Evolutionary conservation across 2,329 filamentous ascomycete species (phyloP).

Genomic region (Penicillium expansum): DNA sequence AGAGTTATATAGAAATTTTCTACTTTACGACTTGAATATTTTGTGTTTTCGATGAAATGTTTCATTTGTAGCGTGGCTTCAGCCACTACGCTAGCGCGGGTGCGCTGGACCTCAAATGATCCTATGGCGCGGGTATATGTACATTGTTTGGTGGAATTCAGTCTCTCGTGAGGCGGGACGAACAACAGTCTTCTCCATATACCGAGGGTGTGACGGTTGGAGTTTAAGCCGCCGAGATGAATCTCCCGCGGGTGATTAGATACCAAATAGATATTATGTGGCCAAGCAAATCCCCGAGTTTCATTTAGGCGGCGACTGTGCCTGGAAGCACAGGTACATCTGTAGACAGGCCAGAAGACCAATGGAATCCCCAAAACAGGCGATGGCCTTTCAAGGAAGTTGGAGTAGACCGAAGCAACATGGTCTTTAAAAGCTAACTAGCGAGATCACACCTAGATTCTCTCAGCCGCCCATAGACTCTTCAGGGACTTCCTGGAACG

Average conservation of each 20-base stretch:
- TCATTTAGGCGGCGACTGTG: background rate
- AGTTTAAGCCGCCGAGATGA: background rate
- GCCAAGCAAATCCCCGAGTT: background rate
- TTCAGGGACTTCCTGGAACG: slow-evolving; percentile 32
- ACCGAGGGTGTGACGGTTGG: background rate
- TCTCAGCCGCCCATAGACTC: slow-evolving; percentile 1
- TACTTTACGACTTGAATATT: background rate
- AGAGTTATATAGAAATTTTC: background rate
- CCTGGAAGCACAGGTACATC: background rate
- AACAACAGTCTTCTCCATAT: background rate
- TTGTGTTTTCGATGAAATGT: background rate
- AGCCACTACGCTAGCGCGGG: background rate
- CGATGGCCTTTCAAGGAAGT: background rate
- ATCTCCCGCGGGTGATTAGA: background rate
- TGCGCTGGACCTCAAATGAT: background rate
- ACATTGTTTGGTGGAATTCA: background rate
- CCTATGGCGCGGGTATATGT: slow-evolving; percentile 3
- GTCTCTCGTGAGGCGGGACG: background rate
- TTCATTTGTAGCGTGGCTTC: background rate
- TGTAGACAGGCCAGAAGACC: background rate
- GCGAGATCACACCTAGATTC: background rate
- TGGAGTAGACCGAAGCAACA: background rate
- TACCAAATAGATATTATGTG: background rate
- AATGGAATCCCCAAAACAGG: background rate
- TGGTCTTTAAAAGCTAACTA: background rate